Evolutionary conservation across 1,284 basidiomycete species (phyloP).

Genomic region (Cryptococcus floricola): DNA sequence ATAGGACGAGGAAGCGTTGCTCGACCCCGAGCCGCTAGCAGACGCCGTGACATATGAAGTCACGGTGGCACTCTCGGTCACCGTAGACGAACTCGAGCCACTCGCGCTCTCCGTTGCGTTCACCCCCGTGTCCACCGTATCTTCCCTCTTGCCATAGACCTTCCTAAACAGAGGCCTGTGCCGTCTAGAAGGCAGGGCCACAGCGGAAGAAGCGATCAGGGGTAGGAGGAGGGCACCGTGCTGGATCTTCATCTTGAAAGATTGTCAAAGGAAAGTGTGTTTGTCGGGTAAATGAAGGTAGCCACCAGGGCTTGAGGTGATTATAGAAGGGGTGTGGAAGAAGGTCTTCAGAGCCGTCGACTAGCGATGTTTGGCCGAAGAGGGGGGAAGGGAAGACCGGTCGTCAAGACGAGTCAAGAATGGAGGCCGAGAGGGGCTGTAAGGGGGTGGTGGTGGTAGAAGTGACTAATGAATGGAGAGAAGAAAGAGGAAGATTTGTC

Average conservation of each 20-base stretch:
- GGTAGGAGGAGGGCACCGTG: constrained; percentile 26
- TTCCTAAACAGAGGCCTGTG: constrained; percentile 20
- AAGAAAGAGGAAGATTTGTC: constrained; percentile 3
- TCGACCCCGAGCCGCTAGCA: constrained; percentile 1
- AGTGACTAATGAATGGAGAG: not conserved
- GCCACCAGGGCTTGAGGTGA: constrained; percentile 5
- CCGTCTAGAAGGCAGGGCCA: constrained; percentile 29
- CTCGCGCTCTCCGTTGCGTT: constrained; percentile 1
- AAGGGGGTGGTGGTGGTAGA: not conserved
- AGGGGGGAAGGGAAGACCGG: constrained; percentile 3
- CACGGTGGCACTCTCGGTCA: not conserved
- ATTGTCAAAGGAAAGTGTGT: constrained; percentile 6
- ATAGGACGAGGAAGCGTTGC: not conserved
- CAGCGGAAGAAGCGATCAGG: constrained; percentile 26
- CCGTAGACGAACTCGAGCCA: not conserved
- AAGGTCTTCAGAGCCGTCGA: constrained; percentile 4
- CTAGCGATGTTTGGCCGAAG: constrained; percentile 9
- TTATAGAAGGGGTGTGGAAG: constrained; percentile 3
- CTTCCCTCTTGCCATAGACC: constrained; percentile 16
- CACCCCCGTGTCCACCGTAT: constrained; percentile 1
- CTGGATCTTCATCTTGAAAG: constrained; percentile 14
- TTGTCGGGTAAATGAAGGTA: constrained; percentile 12
- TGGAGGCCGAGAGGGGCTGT: not conserved
- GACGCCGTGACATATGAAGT: constrained; percentile 5
- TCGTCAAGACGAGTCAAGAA: constrained; percentile 14